phyloP scores from a whole-genome alignment of 2,329 filamentous ascomycete genomes.

The Epichloe brachyelytri region DNA sequence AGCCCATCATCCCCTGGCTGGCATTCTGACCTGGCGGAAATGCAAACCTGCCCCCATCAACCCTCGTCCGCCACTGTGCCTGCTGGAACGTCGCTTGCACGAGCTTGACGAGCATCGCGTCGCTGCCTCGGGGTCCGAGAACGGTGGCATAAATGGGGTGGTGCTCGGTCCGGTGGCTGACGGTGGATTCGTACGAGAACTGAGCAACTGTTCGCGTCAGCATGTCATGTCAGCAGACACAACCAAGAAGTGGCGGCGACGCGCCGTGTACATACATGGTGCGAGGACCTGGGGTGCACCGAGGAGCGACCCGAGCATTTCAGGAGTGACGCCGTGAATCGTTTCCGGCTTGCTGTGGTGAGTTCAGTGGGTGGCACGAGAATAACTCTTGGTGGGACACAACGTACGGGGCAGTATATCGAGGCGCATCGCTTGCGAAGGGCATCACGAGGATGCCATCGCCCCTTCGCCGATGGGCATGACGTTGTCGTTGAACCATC shows the following conservation, averaged over 20 bases:
- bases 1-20: slow-evolving; percentile 6
- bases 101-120: slow-evolving; percentile 14
- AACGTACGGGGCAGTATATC: slow-evolving; percentile 9
- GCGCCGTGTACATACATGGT: slow-evolving; percentile 15
- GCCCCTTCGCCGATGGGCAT: slow-evolving; percentile 9
- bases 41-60: slow-evolving; percentile 16
- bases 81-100: slow-evolving; percentile 16
- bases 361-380: neutral
- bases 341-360: neutral
- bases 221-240: too few species aligned
- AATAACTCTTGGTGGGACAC: neutral
- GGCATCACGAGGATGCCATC: slow-evolving; percentile 15
- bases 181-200: slow-evolving; percentile 16
- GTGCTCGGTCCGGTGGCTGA: slow-evolving; percentile 17
- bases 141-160: slow-evolving; percentile 19
- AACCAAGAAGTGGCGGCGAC: too few species aligned
- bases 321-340: slow-evolving; percentile 14
- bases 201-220: slow-evolving; percentile 15
- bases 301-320: slow-evolving; percentile 17
- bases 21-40: slow-evolving; percentile 15
- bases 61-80: slow-evolving; percentile 15
- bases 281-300: slow-evolving; percentile 19
- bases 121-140: slow-evolving; percentile 16
- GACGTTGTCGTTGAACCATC: slow-evolving; percentile 21
- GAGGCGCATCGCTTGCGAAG: slow-evolving; percentile 6